A percentile compares a stretch with the other conserved stretches of the same genome.
These are phyloP conservation scores for Orbilia oligospora DNA, from an alignment of 2,329 filamentous ascomycete genomes.

Conservation along the genomic window DNA sequence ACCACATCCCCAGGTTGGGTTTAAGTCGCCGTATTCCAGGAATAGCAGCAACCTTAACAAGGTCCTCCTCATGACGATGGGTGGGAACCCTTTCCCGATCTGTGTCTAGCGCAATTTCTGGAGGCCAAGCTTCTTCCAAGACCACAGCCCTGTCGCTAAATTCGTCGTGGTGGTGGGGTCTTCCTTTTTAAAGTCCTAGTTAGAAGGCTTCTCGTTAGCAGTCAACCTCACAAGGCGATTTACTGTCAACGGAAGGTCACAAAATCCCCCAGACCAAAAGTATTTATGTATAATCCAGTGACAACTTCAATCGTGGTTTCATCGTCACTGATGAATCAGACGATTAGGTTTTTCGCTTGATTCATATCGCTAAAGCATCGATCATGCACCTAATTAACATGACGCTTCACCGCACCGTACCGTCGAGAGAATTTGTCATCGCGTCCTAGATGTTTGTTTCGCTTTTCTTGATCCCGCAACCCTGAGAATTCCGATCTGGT, in stretches of 20 bases:
- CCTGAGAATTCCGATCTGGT: constrained; percentile 1
- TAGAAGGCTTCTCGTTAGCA: constrained; percentile 30
- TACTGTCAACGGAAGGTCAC: constrained; percentile 35
- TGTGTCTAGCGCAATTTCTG: constrained; percentile 23
- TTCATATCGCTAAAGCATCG: constrained; percentile 53
- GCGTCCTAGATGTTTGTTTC: not conserved
- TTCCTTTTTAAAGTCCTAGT: constrained; percentile 52
- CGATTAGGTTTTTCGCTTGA: constrained; percentile 54
- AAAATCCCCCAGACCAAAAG: not conserved
- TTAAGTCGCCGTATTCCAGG: constrained; percentile 61
- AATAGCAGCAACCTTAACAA: constrained; percentile 60
- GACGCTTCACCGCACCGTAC: constrained; percentile 13
- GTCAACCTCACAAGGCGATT: constrained; percentile 61
- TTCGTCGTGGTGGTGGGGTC: constrained; percentile 42
- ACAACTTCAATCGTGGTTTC: constrained; percentile 34
- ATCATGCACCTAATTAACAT: constrained; percentile 48
- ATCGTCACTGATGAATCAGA: constrained; percentile 54
- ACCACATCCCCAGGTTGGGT: constrained; percentile 55
- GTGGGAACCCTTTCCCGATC: constrained; percentile 44
- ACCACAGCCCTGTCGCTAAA: constrained; percentile 61
- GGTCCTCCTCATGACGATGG: constrained; percentile 43
- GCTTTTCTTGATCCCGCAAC: constrained; percentile 35
- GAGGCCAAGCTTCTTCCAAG: constrained; percentile 60
- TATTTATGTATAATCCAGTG: not conserved
- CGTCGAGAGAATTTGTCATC: constrained; percentile 54